A percentile compares a stretch with the other conserved stretches of the same genome.
Evolutionary conservation across 2,329 filamentous ascomycete genomes (phyloP).

Genomic region (Colletotrichum sp.): DNA sequence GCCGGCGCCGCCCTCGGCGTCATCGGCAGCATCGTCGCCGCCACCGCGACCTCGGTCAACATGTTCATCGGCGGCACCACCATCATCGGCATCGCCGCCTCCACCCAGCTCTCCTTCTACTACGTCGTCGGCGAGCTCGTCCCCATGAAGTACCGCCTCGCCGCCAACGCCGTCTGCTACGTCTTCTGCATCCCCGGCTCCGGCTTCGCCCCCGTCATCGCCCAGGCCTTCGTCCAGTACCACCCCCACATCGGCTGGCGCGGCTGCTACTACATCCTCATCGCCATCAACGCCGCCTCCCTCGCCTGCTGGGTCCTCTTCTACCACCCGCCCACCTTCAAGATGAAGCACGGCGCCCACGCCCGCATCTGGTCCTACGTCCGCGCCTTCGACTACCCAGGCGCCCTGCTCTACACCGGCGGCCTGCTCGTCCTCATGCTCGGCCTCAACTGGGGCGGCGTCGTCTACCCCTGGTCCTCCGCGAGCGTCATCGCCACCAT

Average conservation of each 20-base stretch:
- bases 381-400: constrained; percentile 36
- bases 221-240: constrained; percentile 28
- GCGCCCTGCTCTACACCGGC: constrained; percentile 31
- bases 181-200: constrained; percentile 33
- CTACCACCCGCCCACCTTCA: constrained; percentile 37
- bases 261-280: constrained; percentile 32
- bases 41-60: constrained; percentile 37
- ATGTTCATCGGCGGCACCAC: constrained; percentile 40
- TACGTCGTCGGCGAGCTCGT: constrained; percentile 42
- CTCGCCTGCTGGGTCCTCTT: constrained; percentile 34
- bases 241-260: constrained; percentile 31
- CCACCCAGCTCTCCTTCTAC: constrained; percentile 40
- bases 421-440: constrained; percentile 34
- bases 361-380: constrained; percentile 27
- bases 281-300: constrained; percentile 30
- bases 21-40: constrained; percentile 40
- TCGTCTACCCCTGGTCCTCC: constrained; percentile 35
- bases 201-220: constrained; percentile 30
- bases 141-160: constrained; percentile 38
- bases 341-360: constrained; percentile 30
- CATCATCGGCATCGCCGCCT: constrained; percentile 39
- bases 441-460: constrained; percentile 35
- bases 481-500: constrained; percentile 32
- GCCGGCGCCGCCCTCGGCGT: constrained; percentile 34
- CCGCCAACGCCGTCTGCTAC: constrained; percentile 35